Percentiles rank a stretch among this genome's conserved stretches.
Conservation (phyloP, 108 stramenopile genomes). For the Pseudonitzschia multiseries region DNA sequence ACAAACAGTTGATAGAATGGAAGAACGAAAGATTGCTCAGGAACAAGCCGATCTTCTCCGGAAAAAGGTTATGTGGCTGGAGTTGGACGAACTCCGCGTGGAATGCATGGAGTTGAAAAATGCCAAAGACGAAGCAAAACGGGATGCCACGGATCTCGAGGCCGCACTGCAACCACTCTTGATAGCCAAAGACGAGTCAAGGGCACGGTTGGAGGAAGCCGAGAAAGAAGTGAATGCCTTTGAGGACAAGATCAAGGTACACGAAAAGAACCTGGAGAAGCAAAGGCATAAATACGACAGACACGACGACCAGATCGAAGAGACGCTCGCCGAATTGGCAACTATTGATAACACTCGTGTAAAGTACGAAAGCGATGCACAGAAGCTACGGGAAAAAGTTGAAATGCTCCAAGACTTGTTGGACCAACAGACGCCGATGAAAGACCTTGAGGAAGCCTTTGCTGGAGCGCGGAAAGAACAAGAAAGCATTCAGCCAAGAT, state of each 20-base stretch:
- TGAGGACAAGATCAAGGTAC: constrained; percentile 41
- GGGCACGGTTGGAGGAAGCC: constrained; percentile 25
- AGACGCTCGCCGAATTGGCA: constrained; percentile 35
- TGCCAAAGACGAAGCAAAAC: constrained; percentile 41
- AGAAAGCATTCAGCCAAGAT: constrained; percentile 19
- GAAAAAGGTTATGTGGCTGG: constrained; percentile 70
- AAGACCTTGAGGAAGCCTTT: constrained; percentile 40
- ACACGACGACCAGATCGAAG: constrained; percentile 60
- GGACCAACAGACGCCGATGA: constrained; percentile 45
- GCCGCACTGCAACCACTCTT: constrained; percentile 48
- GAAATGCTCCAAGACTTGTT: constrained; percentile 29
- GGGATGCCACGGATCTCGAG: constrained; percentile 40
- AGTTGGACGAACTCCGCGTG: constrained; percentile 51
- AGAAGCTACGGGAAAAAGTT: constrained; percentile 40
- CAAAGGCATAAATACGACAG: constrained; percentile 49
- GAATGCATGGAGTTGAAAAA: constrained; percentile 51
- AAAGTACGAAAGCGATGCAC: constrained; percentile 40
- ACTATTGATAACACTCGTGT: constrained; percentile 47
- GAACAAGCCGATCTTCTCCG: constrained; percentile 59
- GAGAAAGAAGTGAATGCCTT: constrained; percentile 25
- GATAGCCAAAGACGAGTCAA: constrained; percentile 34
- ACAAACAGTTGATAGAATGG: constrained; percentile 63
- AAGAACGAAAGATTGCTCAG: constrained; percentile 53
- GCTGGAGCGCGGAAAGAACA: constrained; percentile 27
- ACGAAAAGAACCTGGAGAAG: constrained; percentile 51